A percentile compares a stretch with the other conserved stretches of the same genome.
phyloP scores from a whole-genome alignment of 371 early-diverging fungal genomes.

The Mortierella sp. region DNA sequence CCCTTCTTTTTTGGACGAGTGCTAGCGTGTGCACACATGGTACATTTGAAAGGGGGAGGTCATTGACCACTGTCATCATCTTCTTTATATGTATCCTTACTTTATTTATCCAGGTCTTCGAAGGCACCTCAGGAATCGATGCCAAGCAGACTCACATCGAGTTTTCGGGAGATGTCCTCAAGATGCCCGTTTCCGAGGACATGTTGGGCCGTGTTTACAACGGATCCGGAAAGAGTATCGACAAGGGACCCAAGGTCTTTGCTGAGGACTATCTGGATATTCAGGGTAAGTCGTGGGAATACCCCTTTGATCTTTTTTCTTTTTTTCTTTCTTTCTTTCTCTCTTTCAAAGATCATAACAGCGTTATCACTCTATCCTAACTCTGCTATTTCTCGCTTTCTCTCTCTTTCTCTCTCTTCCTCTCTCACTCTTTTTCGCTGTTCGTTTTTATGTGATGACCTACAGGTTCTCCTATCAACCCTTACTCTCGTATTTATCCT shows the following conservation, averaged over 20 bases:
- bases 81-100: background rate
- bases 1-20: too few species aligned
- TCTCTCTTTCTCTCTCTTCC: background rate
- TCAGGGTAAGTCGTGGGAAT: slow-evolving; percentile 75
- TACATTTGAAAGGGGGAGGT: background rate
- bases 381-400: background rate
- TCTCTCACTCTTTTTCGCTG: background rate
- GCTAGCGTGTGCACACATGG: too few species aligned
- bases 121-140: slow-evolving; percentile 99
- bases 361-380: background rate
- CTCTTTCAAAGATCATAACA: background rate
- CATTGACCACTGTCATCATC: background rate
- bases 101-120: slow-evolving; percentile 85
- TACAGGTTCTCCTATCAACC: slow-evolving; percentile 98
- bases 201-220: slow-evolving; percentile 99
- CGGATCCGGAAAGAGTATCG: slow-evolving; percentile 99
- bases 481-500: slow-evolving; percentile 99
- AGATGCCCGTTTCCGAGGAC: slow-evolving; percentile 99
- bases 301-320: too few species aligned
- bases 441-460: too few species aligned
- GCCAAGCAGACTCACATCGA: slow-evolving; percentile 97
- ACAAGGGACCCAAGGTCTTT: slow-evolving; percentile 99
- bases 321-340: slow-evolving; percentile 2
- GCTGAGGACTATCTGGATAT: slow-evolving; percentile 99
- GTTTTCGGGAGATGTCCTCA: slow-evolving; percentile 98